Conservation (phyloP, 2,329 filamentous ascomycete genomes). For the Microsporum audouinii region DNA sequence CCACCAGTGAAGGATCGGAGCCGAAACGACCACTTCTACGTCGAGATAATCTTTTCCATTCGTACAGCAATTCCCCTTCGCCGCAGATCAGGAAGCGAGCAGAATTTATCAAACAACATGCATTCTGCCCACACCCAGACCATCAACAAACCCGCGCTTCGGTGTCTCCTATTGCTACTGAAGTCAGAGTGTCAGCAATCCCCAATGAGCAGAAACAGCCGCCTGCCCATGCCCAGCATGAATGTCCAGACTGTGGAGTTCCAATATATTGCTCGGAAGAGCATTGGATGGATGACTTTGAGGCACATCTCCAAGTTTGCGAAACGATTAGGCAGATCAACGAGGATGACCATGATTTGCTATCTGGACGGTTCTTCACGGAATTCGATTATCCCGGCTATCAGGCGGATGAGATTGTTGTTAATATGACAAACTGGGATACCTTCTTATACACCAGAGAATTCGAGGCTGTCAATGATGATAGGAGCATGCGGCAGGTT, state of each 20-base stretch:
- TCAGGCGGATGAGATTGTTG: constrained; percentile 81
- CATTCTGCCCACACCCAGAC: constrained; percentile 81
- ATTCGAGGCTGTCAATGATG: constrained; percentile 81
- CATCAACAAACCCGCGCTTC: constrained; percentile 66
- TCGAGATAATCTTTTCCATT: constrained; percentile 81
- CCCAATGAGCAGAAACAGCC: constrained; percentile 35
- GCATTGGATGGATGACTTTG: constrained; percentile 94
- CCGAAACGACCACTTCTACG: constrained; percentile 38
- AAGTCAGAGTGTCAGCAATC: constrained; percentile 43
- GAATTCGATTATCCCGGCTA: constrained; percentile 85
- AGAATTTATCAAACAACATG: constrained; percentile 83
- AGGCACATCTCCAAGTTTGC: constrained; percentile 82
- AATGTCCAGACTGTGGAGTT: constrained; percentile 91
- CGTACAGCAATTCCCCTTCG: constrained; percentile 78
- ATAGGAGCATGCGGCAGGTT: constrained; percentile 81
- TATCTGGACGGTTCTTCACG: constrained; percentile 80
- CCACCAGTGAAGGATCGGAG: constrained; percentile 8
- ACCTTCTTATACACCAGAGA: constrained; percentile 88
- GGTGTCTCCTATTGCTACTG: constrained; percentile 52
- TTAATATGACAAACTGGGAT: constrained; percentile 99
- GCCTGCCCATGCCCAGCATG: constrained; percentile 77
- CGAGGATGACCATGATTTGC: constrained; percentile 91
- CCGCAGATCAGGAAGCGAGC: constrained; percentile 78
- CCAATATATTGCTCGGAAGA: constrained; percentile 88
- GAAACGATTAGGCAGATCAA: constrained; percentile 88